These are phyloP conservation scores for Allomyces macrogynus DNA, from an alignment of 192 early-diverging fungal genomes.

Conservation along the genomic window DNA sequence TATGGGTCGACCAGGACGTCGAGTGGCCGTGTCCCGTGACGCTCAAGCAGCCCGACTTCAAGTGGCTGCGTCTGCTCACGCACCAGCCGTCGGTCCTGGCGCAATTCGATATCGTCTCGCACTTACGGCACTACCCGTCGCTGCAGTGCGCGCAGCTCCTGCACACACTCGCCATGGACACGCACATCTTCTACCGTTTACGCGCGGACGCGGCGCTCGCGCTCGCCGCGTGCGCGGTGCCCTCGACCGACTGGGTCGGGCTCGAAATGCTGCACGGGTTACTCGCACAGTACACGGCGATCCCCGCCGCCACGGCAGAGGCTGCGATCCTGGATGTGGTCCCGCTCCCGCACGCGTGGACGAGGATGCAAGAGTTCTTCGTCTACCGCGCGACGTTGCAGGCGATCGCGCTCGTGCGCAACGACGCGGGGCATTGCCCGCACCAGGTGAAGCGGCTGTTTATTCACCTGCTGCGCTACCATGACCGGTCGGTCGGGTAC, in stretches of 20 bases:
- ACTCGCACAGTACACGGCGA: background rate
- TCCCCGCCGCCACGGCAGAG: no score
- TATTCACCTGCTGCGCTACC: background rate
- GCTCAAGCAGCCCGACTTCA: constrained; percentile 75
- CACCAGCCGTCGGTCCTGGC: background rate
- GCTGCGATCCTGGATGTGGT: background rate
- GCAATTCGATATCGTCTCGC: background rate
- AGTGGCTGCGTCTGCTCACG: constrained; percentile 38
- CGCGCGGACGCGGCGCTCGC: background rate
- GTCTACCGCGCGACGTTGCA: background rate
- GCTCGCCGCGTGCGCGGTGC: background rate
- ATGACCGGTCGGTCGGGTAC: background rate
- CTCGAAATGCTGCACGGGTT: background rate
- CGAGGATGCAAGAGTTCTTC: background rate
- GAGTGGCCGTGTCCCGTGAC: constrained; percentile 80
- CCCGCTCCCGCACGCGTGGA: background rate
- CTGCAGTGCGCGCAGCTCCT: background rate
- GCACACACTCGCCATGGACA: background rate
- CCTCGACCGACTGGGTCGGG: background rate
- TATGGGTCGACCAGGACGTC: constrained; percentile 79
- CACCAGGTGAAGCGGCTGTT: background rate
- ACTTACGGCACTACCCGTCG: background rate
- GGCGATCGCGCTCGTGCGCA: background rate
- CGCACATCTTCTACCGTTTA: background rate
- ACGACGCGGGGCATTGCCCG: background rate